Evolutionary conservation across 768 basidiomycete species (phyloP), one percentile per base, ranked within the genome.

Genomic region (Daedalea quercina): DNA sequence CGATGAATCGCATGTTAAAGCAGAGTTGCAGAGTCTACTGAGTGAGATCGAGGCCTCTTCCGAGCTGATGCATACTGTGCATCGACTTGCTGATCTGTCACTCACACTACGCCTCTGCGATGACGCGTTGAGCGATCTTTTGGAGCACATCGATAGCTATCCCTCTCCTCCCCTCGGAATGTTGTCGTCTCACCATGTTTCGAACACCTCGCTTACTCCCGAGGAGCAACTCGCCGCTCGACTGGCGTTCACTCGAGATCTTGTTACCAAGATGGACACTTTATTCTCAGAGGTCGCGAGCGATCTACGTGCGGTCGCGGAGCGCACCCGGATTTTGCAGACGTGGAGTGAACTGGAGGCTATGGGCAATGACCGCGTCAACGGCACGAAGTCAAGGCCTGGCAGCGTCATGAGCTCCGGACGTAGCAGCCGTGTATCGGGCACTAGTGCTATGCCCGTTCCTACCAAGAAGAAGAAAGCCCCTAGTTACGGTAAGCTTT

Each of bases 61-160:
- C 42, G 69, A 71, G 2, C 62, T 82, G 44, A 66, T 89, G 61
- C 68, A 73, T 28, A 75, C 74, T 42, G 64, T 90, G 23, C 69
- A 77, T 48, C 69, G 68, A 34, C 69, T 94, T n/a, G 78, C 76
- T 9, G 68, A 72, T n/a, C 69, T 92, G 45, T 67, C 73, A 4
- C 67, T 73, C 20, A 62, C 71, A 33, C 65, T 85, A 9, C 73
- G 73, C 24, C 63, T 65, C 19, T 90, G 88, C 58, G 91, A 94
- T 63, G 70, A 74, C n/a, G 80, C 83, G 20, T 73, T 93, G 42
- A 94, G 91, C 60, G 89, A 93, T 65, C 73, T 94, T 3, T 71
- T 94, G 44, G 88, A 92, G 61, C 88, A 92, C 61, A 75, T 92
- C 50, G 91, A 94, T 64, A 90, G 86, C 60, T 92, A 83, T 62